Base-by-base conservation (phyloP, 345 rosid species). In the Eucalyptus victrix region DNA sequence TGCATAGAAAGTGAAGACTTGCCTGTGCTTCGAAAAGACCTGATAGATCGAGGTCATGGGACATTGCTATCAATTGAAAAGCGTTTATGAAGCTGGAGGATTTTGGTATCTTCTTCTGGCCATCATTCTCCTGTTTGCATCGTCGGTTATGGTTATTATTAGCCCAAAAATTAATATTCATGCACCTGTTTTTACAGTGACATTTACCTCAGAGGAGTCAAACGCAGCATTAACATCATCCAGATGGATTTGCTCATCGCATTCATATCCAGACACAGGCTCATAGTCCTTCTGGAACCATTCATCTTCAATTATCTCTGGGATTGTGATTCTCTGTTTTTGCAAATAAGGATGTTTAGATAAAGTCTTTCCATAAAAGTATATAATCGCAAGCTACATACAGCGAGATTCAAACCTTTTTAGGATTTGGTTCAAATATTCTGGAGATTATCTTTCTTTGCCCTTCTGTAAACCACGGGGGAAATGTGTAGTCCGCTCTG, bases 1-100 rank as follows among this genome's bases (percentile, higher is more conserved):
- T 16, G 87, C 47, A 37, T 11, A 24, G 13, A 21, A 76, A 37
- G 67, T 88, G 32, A 34, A 87, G 67, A 86, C 95, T 92, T 92
- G 91, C 99, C 94, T 93, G 94, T 89, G 94, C 97, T 95, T 95
- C 97, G 24, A 97, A 97, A 23, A 96, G 98, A 91, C 99, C 98
- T 49, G 98, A 97, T 93, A 97, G 92, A 94, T 97, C 99, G 30
- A 97, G 96, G 91, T 97, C 99, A 67, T 93, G 93, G 56, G 98
- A 97, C 99, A 97, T 97, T 87, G 99, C 99, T 92, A 97, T 97
- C 94, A 97, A 90, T 89, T 95, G 95, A 90, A 97, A 97, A 49
- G 99, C 99, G 90, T 96, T 97, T 90, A 97, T 95, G 92, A 95
- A 97, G 87, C 93, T 96, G 45, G 99, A 92, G 49, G 96, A 93